Evolutionary conservation across 2,329 filamentous ascomycete species (phyloP).

Genomic region (Fusarium illudens): DNA sequence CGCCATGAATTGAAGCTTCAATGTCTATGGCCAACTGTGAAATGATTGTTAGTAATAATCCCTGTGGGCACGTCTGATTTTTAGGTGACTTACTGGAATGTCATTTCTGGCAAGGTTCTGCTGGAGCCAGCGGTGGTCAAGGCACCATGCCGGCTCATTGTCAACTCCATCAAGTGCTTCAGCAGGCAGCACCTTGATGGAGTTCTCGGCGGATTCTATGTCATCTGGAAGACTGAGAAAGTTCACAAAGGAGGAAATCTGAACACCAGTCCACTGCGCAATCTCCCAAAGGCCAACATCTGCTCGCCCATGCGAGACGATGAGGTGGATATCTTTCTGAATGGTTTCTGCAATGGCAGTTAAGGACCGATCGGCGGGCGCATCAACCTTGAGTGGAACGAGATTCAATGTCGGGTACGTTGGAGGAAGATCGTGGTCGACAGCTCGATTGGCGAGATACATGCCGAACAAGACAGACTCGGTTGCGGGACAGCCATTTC

Average conservation of each 20-base stretch:
- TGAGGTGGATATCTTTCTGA: constrained; percentile 71
- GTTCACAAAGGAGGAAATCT: constrained; percentile 80
- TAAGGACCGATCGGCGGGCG: constrained; percentile 47
- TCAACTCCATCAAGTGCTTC: background rate
- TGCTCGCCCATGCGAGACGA: constrained; percentile 62
- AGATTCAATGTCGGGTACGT: constrained; percentile 80
- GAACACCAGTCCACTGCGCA: constrained; percentile 75
- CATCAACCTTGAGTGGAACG: constrained; percentile 71
- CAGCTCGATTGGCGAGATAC: constrained; percentile 81
- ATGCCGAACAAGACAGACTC: constrained; percentile 72
- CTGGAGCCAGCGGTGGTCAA: constrained; percentile 20
- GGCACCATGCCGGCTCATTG: background rate
- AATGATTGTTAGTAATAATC: background rate
- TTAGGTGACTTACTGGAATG: constrained; percentile 42
- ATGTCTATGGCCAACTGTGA: constrained; percentile 52
- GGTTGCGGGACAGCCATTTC: constrained; percentile 43
- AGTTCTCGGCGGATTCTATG: background rate
- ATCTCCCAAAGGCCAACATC: constrained; percentile 75
- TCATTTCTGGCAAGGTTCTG: constrained; percentile 37
- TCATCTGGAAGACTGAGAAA: constrained; percentile 68
- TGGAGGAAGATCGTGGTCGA: constrained; percentile 56
- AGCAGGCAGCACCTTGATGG: constrained; percentile 11
- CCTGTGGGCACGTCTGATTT: too few relatives aligned
- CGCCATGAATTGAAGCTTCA: constrained; percentile 48
- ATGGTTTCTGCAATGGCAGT: constrained; percentile 65